phyloP scores from a whole-genome alignment of 768 basidiomycete species.

The Lactarius quietus region DNA sequence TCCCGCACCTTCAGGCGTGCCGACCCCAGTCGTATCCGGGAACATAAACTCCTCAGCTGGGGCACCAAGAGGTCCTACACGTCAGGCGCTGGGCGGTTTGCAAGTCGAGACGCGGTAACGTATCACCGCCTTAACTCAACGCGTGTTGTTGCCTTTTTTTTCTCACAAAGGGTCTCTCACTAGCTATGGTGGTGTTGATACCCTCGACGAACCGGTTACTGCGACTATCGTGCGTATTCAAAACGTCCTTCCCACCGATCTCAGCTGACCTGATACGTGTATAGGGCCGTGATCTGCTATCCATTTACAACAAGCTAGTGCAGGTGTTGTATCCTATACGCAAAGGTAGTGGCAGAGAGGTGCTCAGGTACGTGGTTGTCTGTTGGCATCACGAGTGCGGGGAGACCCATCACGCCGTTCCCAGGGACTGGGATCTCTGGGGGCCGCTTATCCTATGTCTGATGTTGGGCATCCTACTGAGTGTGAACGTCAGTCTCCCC shows the following conservation, averaged over 20 bases:
- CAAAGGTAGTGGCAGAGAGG: conserved; percentile 68
- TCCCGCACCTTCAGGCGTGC: conserved; percentile 41
- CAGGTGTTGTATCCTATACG: conserved; percentile 89
- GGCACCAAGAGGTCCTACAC: conserved; percentile 36
- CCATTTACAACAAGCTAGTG: conserved; percentile 88
- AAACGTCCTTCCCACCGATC: conserved; percentile 1
- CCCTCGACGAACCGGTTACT: conserved; percentile 88
- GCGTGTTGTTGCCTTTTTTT: not conserved
- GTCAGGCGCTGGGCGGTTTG: conserved; percentile 78
- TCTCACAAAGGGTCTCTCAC: not conserved
- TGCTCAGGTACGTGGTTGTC: conserved; percentile 54
- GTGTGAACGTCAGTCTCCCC: conserved; percentile 59
- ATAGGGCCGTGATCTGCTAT: conserved; percentile 85
- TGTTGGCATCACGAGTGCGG: conserved; percentile 9
- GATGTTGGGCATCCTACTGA: conserved; percentile 77
- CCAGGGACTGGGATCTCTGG: conserved; percentile 98
- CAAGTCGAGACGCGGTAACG: conserved; percentile 80
- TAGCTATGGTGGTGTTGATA: conserved; percentile 81
- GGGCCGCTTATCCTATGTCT: conserved; percentile 86
- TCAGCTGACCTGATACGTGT: not conserved
- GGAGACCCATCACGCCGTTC: not conserved
- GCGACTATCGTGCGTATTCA: conserved; percentile 70
- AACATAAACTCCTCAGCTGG: conserved; percentile 59
- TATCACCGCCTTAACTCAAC: not conserved
- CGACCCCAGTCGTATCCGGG: conserved; percentile 53